Percentiles rank a stretch among this genome's conserved stretches.
These are phyloP conservation scores for Mucor saturninus DNA, from an alignment of 371 early-diverging fungal species.

Conservation along the genomic window DNA sequence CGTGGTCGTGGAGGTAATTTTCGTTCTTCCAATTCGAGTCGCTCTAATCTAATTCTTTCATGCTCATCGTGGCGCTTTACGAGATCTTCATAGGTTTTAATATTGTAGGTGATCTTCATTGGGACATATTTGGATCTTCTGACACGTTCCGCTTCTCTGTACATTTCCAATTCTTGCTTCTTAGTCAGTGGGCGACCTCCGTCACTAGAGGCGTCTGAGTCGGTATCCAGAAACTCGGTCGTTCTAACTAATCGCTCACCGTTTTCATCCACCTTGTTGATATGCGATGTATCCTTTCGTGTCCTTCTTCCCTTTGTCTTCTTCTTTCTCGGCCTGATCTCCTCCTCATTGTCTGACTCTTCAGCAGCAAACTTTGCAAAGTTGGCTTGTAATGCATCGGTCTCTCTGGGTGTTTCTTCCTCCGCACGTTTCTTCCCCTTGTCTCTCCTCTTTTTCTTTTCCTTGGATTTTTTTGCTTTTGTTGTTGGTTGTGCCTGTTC, in stretches of 20 bases:
- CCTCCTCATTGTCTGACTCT: constrained; percentile 11
- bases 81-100: constrained; percentile 26
- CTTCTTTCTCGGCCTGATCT: constrained; percentile 1
- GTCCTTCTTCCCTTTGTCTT: constrained; percentile 11
- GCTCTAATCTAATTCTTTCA: too few relatives aligned
- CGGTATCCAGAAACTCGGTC: constrained; percentile 17
- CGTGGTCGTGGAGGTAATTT: not conserved
- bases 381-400: not conserved
- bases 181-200: constrained; percentile 12
- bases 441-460: constrained; percentile 20
- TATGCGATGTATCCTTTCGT: constrained; percentile 8
- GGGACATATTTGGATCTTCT: constrained; percentile 14
- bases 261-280: constrained; percentile 21
- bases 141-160: constrained; percentile 21
- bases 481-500: not conserved
- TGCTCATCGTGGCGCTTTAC: constrained; percentile 10
- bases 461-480: constrained; percentile 15
- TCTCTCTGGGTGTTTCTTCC: not conserved
- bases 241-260: constrained; percentile 22
- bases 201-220: not conserved
- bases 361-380: constrained; percentile 4
- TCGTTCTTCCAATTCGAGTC: too few relatives aligned
- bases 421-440: constrained; percentile 7
- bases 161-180: constrained; percentile 24
- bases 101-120: constrained; percentile 17